These are phyloP conservation scores for Rostrohypoxylon terebratum DNA, from an alignment of 495 filamentous ascomycete genomes.

Conservation along the genomic window DNA sequence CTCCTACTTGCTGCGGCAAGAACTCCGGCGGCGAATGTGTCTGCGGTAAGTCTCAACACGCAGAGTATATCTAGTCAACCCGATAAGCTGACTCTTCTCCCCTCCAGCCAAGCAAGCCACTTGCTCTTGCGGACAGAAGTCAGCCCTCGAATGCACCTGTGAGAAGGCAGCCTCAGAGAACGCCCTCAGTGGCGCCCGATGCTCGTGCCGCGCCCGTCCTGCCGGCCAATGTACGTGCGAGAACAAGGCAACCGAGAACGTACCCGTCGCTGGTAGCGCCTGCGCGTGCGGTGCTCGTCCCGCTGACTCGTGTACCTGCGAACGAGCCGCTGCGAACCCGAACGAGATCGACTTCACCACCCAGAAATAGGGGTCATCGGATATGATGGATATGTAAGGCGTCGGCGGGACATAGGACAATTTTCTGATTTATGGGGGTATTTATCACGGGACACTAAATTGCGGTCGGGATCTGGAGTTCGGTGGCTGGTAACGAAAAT, in stretches of 20 bases:
- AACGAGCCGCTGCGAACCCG: constrained; percentile 70
- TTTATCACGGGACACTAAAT: constrained; percentile 9
- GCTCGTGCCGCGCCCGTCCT: constrained; percentile 82
- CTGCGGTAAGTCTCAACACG: constrained; percentile 56
- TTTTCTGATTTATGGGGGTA: not conserved
- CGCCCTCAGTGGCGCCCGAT: constrained; percentile 74
- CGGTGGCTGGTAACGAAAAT: constrained; percentile 17
- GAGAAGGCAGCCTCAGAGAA: constrained; percentile 83
- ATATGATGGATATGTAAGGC: not conserved
- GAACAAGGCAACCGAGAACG: constrained; percentile 78
- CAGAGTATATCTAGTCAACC: not conserved
- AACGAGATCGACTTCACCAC: constrained; percentile 88
- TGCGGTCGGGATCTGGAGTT: constrained; percentile 28
- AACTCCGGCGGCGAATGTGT: constrained; percentile 58
- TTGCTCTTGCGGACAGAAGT: constrained; percentile 90
- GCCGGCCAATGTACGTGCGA: constrained; percentile 87
- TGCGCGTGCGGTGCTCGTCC: constrained; percentile 85
- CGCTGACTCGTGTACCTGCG: constrained; percentile 83
- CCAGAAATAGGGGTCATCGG: constrained; percentile 53
- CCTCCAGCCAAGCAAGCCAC: constrained; percentile 65
- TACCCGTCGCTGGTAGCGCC: constrained; percentile 58
- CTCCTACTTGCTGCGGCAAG: constrained; percentile 65
- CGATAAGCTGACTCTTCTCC: constrained; percentile 17
- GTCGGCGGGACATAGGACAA: not conserved
- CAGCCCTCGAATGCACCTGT: constrained; percentile 87